These are phyloP conservation scores for Dactylis glomerata DNA, from an alignment of 176 grass and related monocot genomes.

Conservation along the genomic window DNA sequence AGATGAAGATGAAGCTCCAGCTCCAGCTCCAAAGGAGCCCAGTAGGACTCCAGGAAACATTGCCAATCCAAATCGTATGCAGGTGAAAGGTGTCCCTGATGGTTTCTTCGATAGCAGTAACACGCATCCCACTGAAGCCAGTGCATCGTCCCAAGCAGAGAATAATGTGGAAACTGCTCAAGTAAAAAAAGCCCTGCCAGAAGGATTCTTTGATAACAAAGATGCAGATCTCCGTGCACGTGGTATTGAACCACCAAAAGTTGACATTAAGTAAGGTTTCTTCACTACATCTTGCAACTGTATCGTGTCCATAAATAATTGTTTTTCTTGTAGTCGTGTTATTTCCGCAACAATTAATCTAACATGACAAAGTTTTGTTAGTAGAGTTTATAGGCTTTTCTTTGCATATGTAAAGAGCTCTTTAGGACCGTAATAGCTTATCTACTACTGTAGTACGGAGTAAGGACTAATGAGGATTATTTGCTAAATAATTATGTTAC, in stretches of 20 bases:
- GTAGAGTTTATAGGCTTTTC: background rate
- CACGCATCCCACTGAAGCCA: slow-evolving; percentile 41
- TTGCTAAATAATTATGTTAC: slow-evolving; percentile 16
- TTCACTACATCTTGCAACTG: background rate
- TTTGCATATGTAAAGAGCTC: background rate
- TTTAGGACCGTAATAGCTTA: background rate
- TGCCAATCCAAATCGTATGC: slow-evolving; percentile 20
- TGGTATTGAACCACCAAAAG: slow-evolving; percentile 74
- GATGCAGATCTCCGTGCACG: slow-evolving; percentile 92
- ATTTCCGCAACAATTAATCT: background rate
- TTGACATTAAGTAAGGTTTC: slow-evolving; percentile 64
- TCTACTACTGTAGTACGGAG: background rate
- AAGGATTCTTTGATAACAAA: slow-evolving; percentile 99
- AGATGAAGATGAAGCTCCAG: slow-evolving; percentile 41
- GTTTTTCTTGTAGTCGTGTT: background rate
- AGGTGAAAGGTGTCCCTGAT: slow-evolving; percentile 63
- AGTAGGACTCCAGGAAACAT: slow-evolving; percentile 30
- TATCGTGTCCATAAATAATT: slow-evolving; percentile 8
- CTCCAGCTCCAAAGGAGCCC: slow-evolving; percentile 44
- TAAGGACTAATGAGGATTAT: background rate
- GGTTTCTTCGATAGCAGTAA: slow-evolving; percentile 56
- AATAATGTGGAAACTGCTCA: slow-evolving; percentile 37
- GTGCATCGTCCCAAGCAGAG: slow-evolving; percentile 21
- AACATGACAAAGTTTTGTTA: background rate
- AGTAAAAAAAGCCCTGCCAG: slow-evolving; percentile 65